Percentiles rank a stretch among this genome's conserved stretches.
These are phyloP conservation scores for Penicillium daleae DNA, from an alignment of 495 filamentous ascomycete species.

Conservation along the genomic window DNA sequence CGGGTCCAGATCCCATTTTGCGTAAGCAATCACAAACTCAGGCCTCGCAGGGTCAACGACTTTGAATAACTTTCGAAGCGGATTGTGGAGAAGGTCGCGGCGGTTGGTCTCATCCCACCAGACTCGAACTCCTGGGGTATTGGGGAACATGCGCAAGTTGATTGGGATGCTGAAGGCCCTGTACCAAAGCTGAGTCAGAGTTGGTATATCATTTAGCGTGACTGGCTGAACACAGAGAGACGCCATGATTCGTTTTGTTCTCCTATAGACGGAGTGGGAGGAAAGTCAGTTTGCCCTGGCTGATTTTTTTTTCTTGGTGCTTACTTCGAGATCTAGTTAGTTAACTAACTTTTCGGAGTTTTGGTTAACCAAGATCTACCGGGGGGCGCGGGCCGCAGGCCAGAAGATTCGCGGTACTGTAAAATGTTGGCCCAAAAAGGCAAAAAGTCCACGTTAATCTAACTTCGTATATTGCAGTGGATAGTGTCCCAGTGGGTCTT, in stretches of 20 bases:
- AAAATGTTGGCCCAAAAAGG: too few relatives aligned
- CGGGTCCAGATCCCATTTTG: conserved; percentile 34
- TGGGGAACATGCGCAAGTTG: conserved; percentile 26
- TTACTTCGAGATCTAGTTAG: background rate
- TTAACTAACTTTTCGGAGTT: background rate
- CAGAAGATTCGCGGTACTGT: background rate
- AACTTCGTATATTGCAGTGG: too few relatives aligned
- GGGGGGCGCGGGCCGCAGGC: background rate
- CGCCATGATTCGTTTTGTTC: background rate
- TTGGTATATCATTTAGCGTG: conserved; percentile 29
- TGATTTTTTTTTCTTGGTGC: background rate
- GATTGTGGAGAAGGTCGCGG: conserved; percentile 27
- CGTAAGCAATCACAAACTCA: conserved; percentile 32
- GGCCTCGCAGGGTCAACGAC: conserved; percentile 23
- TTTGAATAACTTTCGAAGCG: conserved; percentile 30
- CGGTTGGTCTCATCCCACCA: conserved; percentile 29
- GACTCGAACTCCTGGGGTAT: conserved; percentile 30
- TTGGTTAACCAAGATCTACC: background rate
- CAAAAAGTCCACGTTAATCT: background rate
- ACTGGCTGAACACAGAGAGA: conserved; percentile 9
- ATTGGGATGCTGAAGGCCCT: conserved; percentile 30
- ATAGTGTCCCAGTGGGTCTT: too few relatives aligned
- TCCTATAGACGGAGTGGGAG: background rate
- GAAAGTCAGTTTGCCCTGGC: background rate
- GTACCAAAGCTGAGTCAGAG: conserved; percentile 31